Conservation (phyloP, 2,329 filamentous ascomycete genomes). For the Cladosporium cucumerinum region DNA sequence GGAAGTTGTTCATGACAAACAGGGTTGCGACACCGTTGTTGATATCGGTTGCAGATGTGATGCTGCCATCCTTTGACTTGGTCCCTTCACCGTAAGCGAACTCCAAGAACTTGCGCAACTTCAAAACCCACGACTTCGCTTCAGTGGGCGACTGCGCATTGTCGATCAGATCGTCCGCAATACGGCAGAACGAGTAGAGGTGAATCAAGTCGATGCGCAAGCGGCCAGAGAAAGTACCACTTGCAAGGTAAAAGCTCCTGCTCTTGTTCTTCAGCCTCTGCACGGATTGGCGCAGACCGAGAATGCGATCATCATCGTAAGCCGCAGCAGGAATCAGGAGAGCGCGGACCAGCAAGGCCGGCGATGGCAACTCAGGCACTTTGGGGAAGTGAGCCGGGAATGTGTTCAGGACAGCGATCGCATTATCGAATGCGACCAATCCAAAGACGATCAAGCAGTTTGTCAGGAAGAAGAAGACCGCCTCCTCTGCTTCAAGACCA, state of each 20-base stretch:
- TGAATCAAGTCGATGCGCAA: slow-evolving; percentile 66
- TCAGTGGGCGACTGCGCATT: slow-evolving; percentile 54
- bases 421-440: slow-evolving; percentile 66
- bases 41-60: slow-evolving; percentile 29
- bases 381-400: slow-evolving; percentile 58
- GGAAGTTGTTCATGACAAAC: slow-evolving; percentile 52
- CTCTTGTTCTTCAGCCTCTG: slow-evolving; percentile 60
- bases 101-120: slow-evolving; percentile 57
- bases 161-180: slow-evolving; percentile 71
- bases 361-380: slow-evolving; percentile 50
- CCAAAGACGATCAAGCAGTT: slow-evolving; percentile 69
- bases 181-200: slow-evolving; percentile 70
- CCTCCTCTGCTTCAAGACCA: slow-evolving; percentile 69
- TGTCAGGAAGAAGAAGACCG: slow-evolving; percentile 68
- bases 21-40: slow-evolving; percentile 31
- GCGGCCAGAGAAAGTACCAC: slow-evolving; percentile 64
- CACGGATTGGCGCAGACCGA: slow-evolving; percentile 59
- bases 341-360: slow-evolving; percentile 51
- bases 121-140: slow-evolving; percentile 57
- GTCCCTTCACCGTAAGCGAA: slow-evolving; percentile 44
- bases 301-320: slow-evolving; percentile 58
- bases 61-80: slow-evolving; percentile 26
- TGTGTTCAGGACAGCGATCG: slow-evolving; percentile 61
- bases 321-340: slow-evolving; percentile 46
- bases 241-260: slow-evolving; percentile 70